Conservation (phyloP, 1,284 basidiomycete genomes). For the Sanguinoderma infundibulare region DNA sequence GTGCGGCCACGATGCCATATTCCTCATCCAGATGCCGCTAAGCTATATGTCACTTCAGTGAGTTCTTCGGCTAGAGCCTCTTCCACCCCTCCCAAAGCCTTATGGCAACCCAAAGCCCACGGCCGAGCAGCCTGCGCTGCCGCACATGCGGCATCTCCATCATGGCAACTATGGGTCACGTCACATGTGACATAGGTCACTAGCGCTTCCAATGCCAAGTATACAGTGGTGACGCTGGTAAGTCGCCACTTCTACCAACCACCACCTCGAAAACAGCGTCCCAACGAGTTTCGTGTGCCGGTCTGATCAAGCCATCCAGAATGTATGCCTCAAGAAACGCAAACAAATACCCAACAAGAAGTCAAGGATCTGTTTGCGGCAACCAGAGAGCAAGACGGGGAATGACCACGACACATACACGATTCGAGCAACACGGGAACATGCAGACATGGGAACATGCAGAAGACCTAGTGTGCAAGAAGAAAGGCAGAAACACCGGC, state of each 20-base stretch:
- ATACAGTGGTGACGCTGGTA: not conserved
- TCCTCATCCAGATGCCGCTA: no score
- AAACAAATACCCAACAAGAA: not conserved
- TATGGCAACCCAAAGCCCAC: no score
- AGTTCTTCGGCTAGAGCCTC: no score
- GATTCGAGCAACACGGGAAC: not conserved
- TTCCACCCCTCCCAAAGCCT: no score
- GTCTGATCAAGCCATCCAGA: not conserved
- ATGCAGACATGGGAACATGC: not conserved
- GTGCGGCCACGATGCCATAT: no score
- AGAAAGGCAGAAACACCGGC: not conserved
- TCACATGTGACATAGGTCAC: not conserved
- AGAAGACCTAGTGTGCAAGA: not conserved
- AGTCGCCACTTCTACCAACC: not conserved
- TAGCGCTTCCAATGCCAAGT: not conserved
- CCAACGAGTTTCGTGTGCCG: not conserved
- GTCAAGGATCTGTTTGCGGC: not conserved
- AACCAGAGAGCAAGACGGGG: not conserved
- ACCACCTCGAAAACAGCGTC: not conserved
- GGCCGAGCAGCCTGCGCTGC: no score
- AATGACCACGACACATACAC: not conserved
- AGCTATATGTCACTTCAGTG: no score
- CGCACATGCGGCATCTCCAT: no score
- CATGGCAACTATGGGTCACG: not conserved
- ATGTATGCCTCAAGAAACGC: not conserved